Percentiles rank a stretch among this genome's conserved stretches.
phyloP scores from a whole-genome alignment of 1,284 basidiomycete species.

The Paramarasmius palmivorus region DNA sequence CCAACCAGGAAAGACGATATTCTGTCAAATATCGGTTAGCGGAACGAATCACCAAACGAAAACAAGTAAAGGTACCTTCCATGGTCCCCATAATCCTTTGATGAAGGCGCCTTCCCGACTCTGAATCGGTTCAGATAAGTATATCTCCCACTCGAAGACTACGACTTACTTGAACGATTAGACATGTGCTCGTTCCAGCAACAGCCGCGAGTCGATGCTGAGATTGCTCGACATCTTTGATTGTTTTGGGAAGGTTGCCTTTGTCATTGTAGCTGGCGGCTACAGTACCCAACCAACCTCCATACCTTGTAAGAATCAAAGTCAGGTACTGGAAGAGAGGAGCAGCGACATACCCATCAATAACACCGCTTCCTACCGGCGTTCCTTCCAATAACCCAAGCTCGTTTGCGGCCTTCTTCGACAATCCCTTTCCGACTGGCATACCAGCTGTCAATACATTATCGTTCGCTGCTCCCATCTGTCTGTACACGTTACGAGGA shows the following conservation, averaged over 20 bases:
- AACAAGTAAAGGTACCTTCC: constrained; percentile 55
- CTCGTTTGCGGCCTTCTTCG: constrained; percentile 78
- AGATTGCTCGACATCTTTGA: constrained; percentile 72
- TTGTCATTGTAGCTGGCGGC: constrained; percentile 75
- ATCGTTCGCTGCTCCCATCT: constrained; percentile 72
- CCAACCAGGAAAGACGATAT: constrained; percentile 89
- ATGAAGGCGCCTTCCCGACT: constrained; percentile 85
- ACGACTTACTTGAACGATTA: constrained; percentile 76
- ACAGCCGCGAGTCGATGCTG: constrained; percentile 86
- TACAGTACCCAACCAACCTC: constrained; percentile 98
- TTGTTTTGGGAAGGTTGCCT: constrained; percentile 46
- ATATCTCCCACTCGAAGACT: background rate
- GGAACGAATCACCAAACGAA: background rate
- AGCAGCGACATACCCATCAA: constrained; percentile 76
- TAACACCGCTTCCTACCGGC: constrained; percentile 91
- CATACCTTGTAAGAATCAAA: constrained; percentile 60
- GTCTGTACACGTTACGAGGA: constrained; percentile 66
- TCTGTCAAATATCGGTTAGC: constrained; percentile 34
- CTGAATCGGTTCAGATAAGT: constrained; percentile 33
- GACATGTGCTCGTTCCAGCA: constrained; percentile 95
- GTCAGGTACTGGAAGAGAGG: background rate
- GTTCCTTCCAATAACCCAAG: constrained; percentile 89
- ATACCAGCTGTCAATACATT: constrained; percentile 88
- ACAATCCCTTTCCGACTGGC: constrained; percentile 87
- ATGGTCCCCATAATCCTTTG: constrained; percentile 95